Evolutionary conservation across 1,284 basidiomycete genomes (phyloP).

Genomic region (Moesziomyces sp.): DNA sequence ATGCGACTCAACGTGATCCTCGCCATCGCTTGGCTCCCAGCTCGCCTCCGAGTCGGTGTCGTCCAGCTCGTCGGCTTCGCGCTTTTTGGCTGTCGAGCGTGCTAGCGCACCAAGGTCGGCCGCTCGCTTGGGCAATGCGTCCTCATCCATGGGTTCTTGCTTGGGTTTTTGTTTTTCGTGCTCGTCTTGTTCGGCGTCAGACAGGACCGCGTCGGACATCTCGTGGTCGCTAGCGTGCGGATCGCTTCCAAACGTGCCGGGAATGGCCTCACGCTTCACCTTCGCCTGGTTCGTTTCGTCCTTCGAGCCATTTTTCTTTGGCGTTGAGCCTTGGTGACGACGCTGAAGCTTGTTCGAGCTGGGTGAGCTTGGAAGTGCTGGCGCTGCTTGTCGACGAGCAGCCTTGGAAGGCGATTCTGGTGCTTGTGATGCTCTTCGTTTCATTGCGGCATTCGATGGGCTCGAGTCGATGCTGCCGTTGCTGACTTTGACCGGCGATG

Average conservation of each 20-base stretch:
- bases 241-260: conserved; percentile 17
- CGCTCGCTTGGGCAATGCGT: not conserved
- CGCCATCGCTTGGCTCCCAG: conserved; percentile 10
- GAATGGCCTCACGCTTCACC: conserved; percentile 10
- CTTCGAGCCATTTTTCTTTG: conserved; percentile 4
- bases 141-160: not conserved
- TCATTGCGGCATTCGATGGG: conserved; percentile 12
- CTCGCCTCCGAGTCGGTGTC: conserved; percentile 20
- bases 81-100: conserved; percentile 37
- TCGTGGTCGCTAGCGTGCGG: conserved; percentile 13
- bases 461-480: conserved; percentile 5
- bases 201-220: conserved; percentile 23
- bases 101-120: conserved; percentile 2
- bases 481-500: conserved; percentile 8
- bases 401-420: not conserved
- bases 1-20: conserved; percentile 13
- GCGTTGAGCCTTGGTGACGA: conserved; percentile 14
- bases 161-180: not conserved
- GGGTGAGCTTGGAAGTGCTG: conserved; percentile 3
- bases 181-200: conserved; percentile 24
- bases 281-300: conserved; percentile 2
- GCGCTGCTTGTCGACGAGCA: not conserved
- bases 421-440: conserved; percentile 6
- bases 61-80: conserved; percentile 41
- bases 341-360: conserved; percentile 12